These are phyloP conservation scores for Larix sibirica DNA, from an alignment of 83 land plant species.

Conservation along the genomic window DNA sequence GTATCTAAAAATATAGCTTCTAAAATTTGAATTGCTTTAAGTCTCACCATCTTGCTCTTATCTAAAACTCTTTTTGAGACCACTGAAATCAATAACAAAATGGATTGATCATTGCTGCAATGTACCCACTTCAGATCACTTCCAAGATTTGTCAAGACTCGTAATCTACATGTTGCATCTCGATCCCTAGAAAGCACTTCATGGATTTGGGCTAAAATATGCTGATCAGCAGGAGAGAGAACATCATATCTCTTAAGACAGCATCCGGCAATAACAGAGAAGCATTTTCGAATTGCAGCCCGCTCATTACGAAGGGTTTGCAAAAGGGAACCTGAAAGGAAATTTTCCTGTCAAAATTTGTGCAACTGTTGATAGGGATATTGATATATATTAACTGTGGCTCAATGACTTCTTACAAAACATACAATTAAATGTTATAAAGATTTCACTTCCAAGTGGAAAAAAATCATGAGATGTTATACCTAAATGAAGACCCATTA, in stretches of 20 bases:
- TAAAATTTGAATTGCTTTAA: slow-evolving; percentile 27
- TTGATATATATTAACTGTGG: neutral
- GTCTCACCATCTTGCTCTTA: slow-evolving; percentile 30
- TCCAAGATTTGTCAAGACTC: slow-evolving; percentile 19
- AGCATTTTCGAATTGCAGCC: slow-evolving; percentile 31
- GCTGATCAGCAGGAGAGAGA: slow-evolving; percentile 12
- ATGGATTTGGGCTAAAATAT: neutral
- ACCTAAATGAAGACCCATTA: slow-evolving; percentile 28
- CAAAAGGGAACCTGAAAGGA: slow-evolving; percentile 19
- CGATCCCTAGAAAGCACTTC: slow-evolving; percentile 20
- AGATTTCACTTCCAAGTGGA: neutral
- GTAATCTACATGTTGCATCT: slow-evolving; percentile 34
- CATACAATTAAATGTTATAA: neutral
- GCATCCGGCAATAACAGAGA: slow-evolving; percentile 21
- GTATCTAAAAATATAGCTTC: slow-evolving; percentile 13
- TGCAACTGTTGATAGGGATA: neutral
- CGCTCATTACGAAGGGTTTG: slow-evolving; percentile 21
- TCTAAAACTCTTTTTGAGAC: slow-evolving; percentile 19
- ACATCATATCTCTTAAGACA: slow-evolving; percentile 12
- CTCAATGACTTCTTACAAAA: neutral
- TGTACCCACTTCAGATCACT: slow-evolving; percentile 2
- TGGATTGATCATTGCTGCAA: neutral
- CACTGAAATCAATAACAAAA: neutral
- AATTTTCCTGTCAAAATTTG: neutral
- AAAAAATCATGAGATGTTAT: neutral